A percentile compares a stretch with the other conserved stretches of the same genome.
These are phyloP conservation scores for Cercophora sp. DNA, from an alignment of 495 filamentous ascomycete species.

Conservation along the genomic window DNA sequence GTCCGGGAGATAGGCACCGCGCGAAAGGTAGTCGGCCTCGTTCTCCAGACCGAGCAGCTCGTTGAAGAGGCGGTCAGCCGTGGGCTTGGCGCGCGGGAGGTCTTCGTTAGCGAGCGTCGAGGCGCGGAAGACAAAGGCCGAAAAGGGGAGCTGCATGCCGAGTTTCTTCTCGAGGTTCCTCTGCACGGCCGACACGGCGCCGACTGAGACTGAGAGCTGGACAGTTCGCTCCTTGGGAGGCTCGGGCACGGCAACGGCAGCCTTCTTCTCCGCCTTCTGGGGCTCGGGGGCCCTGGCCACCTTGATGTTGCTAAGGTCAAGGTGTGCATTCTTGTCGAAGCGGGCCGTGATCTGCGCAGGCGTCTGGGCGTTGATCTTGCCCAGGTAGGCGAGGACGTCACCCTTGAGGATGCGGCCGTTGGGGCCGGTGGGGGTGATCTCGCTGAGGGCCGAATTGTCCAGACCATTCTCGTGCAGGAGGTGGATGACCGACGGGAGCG, in stretches of 20 bases:
- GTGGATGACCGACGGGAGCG: conserved; percentile 80
- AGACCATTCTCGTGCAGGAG: conserved; percentile 75
- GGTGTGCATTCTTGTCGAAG: conserved; percentile 69
- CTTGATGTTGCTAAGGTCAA: conserved; percentile 96
- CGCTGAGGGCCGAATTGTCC: conserved; percentile 62
- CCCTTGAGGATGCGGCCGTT: conserved; percentile 90
- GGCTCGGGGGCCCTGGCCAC: conserved; percentile 55
- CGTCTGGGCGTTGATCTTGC: conserved; percentile 64
- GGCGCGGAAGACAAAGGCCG: conserved; percentile 81
- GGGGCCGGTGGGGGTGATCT: conserved; percentile 84
- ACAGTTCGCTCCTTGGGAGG: conserved; percentile 49
- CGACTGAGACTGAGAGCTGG: conserved; percentile 70
- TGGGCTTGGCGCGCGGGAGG: conserved; percentile 64
- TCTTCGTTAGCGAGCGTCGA: conserved; percentile 80
- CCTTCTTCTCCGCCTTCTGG: conserved; percentile 42
- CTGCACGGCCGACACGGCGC: conserved; percentile 73
- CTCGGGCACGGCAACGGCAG: conserved; percentile 37
- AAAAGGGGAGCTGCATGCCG: conserved; percentile 75
- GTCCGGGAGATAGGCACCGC: conserved; percentile 66
- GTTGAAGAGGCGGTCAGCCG: conserved; percentile 81
- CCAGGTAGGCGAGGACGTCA: conserved; percentile 88
- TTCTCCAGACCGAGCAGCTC: conserved; percentile 72
- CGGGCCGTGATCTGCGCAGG: conserved; percentile 63
- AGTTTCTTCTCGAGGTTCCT: conserved; percentile 69
- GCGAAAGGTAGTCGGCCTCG: conserved; percentile 37